Conservation (phyloP, 139 green algal species). For the Spirogloea muscicola region DNA sequence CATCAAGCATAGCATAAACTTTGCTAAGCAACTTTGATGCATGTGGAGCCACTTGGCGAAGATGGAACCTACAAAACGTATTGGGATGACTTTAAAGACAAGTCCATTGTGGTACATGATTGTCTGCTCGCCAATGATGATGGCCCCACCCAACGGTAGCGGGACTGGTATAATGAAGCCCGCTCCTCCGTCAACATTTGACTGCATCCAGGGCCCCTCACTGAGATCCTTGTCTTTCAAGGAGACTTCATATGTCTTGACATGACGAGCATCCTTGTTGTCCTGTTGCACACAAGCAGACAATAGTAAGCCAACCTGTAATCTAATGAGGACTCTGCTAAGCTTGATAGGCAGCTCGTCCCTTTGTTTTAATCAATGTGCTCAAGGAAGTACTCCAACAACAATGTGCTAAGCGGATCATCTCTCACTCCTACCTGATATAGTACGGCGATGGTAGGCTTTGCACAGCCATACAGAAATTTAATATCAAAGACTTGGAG, state of each 20-base stretch:
- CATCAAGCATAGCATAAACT: not conserved
- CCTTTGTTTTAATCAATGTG: too few relatives aligned
- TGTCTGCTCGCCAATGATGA: conserved; percentile 81
- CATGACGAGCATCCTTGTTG: conserved; percentile 74
- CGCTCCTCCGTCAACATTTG: conserved; percentile 75
- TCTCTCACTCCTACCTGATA: conserved; percentile 74
- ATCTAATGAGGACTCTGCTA: too few relatives aligned
- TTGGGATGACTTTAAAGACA: conserved; percentile 29
- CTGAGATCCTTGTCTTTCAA: conserved; percentile 65
- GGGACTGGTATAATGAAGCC: conserved; percentile 80
- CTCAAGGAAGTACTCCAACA: too few relatives aligned
- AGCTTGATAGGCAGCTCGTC: too few relatives aligned
- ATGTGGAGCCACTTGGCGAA: too few relatives aligned
- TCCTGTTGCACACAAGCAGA: conserved; percentile 59
- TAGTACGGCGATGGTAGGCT: conserved; percentile 80
- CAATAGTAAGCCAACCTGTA: too few relatives aligned
- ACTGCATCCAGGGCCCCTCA: conserved; percentile 71
- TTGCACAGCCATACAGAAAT: conserved; percentile 62
- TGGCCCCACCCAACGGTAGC: conserved; percentile 64
- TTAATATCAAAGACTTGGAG: conserved; percentile 71
- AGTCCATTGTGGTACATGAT: conserved; percentile 69
- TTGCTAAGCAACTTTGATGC: not conserved
- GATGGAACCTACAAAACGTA: conserved; percentile 16
- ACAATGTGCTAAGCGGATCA: too few relatives aligned
- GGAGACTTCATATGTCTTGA: conserved; percentile 83